Evolutionary conservation across 2,329 filamentous ascomycete genomes (phyloP), one percentile per base, ranked within the genome.

Genomic region (Capronia americana): DNA sequence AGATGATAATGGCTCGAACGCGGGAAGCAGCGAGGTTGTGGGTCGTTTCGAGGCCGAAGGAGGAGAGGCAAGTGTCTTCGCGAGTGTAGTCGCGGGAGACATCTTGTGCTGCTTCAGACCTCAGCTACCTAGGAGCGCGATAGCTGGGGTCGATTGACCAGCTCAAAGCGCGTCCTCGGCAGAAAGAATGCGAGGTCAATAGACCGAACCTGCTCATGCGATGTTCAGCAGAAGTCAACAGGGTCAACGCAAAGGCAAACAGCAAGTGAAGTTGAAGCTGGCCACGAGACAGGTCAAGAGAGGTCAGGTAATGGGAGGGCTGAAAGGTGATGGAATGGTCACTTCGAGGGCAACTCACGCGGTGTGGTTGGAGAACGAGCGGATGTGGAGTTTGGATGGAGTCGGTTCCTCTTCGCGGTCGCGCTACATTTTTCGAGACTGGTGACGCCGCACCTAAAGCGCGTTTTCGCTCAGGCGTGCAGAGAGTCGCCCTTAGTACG

Each of bases 1-100:
- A 44, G 81, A 83, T 65, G 77, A 81, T 70, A 80, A 76, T 65
- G 81, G 82, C 69, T 84, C 82, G 70, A 84, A 84, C 38, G 82
- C 80, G 63, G 82, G 82, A 66, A 84, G 74, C 60, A 84, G 72
- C 66, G 81, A 77, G 24, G 73, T 71, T 66, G 81, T 79, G 53
- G 80, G 78, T 75, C 81, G 79, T 75, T 83, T 84, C 64, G 79
- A 73, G 67, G 79, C 80, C 64, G 79, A 77, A 30, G 72, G 65
- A 48, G 64, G 65, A 51, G 69, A 69, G 46, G 74, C 75, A 56
- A 70, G 58, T 30, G 57, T 68, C 57, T 68, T 60, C 61, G 68
- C 59, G 26, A 70, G 41, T 5, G 68, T 68, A 26, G 64, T 63
- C 46, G 64, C 67, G 58, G 66, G 66, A 68, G 66, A 48, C 66